Conservation (phyloP, 768 basidiomycete species). For the Mrakia hoshinonis region DNA sequence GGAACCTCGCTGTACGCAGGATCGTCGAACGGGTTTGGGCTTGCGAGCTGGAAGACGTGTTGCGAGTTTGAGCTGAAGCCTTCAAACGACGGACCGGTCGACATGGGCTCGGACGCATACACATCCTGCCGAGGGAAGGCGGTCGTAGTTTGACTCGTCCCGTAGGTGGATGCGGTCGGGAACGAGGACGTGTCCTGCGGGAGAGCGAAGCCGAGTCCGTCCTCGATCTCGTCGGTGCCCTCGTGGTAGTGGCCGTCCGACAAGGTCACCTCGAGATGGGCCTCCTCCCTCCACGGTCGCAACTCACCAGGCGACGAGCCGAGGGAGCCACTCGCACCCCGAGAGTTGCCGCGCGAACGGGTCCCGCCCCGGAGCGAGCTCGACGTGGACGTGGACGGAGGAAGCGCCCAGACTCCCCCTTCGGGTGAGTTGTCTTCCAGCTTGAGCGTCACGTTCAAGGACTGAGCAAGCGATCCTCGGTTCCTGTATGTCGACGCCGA, state of each 20-base stretch:
- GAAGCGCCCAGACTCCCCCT: conserved; percentile 13
- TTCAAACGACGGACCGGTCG: no score
- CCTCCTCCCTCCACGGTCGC: neutral
- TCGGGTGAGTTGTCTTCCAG: conserved; percentile 9
- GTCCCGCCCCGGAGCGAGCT: neutral
- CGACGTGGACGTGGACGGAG: neutral
- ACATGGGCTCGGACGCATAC: no score
- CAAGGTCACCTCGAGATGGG: neutral
- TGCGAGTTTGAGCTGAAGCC: no score
- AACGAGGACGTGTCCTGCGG: neutral
- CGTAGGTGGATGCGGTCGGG: neutral
- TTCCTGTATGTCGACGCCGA: neutral
- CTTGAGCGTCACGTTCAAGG: neutral
- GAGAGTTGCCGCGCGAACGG: neutral
- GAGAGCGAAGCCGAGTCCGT: neutral
- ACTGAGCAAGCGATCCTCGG: neutral
- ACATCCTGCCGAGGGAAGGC: no score
- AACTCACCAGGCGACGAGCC: neutral
- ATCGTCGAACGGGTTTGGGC: no score
- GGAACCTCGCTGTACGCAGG: no score
- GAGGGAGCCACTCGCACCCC: neutral
- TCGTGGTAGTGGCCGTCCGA: neutral
- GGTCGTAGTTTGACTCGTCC: no score
- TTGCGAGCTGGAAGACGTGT: no score
- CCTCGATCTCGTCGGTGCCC: neutral